These are phyloP conservation scores for Brassica incana DNA, from an alignment of 345 rosid genomes.

Conservation along the genomic window DNA sequence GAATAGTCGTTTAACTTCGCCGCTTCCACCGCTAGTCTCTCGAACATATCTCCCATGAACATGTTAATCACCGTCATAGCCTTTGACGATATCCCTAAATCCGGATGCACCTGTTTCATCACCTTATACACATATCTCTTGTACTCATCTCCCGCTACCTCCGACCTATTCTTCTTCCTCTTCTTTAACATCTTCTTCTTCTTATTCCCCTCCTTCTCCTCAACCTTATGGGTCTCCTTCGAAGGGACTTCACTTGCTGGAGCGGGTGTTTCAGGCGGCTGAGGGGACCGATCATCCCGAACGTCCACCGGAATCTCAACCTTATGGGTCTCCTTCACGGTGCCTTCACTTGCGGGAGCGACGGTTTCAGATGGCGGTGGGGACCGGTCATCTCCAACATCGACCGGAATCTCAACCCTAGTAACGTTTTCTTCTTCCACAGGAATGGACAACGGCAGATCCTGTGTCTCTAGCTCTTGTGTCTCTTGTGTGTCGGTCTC, in stretches of 20 bases:
- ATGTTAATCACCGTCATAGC: conserved; percentile 71
- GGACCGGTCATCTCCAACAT: conserved; percentile 5
- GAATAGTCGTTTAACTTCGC: conserved; percentile 47
- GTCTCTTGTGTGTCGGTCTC: conserved; percentile 23
- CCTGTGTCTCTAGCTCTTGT: conserved; percentile 26
- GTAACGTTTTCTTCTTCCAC: conserved; percentile 23
- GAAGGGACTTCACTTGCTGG: conserved; percentile 8
- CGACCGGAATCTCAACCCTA: conserved; percentile 30
- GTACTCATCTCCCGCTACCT: conserved; percentile 44
- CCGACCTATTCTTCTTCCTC: conserved; percentile 28
- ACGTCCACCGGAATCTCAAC: conserved; percentile 12
- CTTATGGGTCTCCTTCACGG: conserved; percentile 10
- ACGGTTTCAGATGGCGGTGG: conserved; percentile 31
- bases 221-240: conserved; percentile 5
- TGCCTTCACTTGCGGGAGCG: conserved; percentile 6
- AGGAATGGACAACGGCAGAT: conserved; percentile 25
- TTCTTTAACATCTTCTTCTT: conserved; percentile 28
- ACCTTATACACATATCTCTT: conserved; percentile 64
- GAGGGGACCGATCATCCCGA: conserved; percentile 17
- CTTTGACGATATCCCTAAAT: conserved; percentile 57
- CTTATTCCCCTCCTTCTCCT: not conserved
- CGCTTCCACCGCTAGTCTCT: conserved; percentile 65
- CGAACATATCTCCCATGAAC: conserved; percentile 72
- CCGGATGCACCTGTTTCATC: conserved; percentile 75
- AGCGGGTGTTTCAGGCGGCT: conserved; percentile 31